Evolutionary conservation across 768 basidiomycete species (phyloP).

Genomic region (Sarcomyxa edulis): DNA sequence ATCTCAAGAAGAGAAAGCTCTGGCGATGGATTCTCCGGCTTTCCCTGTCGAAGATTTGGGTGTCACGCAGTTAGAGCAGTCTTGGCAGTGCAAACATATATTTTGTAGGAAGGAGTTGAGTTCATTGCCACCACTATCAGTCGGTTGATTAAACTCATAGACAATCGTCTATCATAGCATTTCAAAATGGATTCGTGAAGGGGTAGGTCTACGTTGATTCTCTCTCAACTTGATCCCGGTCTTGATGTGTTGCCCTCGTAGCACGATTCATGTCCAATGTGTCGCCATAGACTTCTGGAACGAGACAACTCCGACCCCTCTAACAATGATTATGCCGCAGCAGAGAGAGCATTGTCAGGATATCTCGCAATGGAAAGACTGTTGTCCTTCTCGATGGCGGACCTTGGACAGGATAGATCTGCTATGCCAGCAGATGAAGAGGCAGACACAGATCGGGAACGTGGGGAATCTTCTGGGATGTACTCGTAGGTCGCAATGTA

Average conservation of each 20-base stretch:
- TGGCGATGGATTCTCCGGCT: conserved; percentile 76
- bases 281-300: conserved; percentile 44
- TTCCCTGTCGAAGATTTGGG: conserved; percentile 65
- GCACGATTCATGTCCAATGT: conserved; percentile 65
- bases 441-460: conserved; percentile 15
- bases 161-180: conserved; percentile 41
- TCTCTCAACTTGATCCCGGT: conserved; percentile 7
- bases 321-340: background rate
- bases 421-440: too few relatives aligned
- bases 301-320: conserved; percentile 10
- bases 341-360: background rate
- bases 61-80: conserved; percentile 52
- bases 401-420: too few relatives aligned
- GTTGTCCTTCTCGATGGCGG: too few relatives aligned
- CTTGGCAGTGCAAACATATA: conserved; percentile 59
- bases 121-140: conserved; percentile 6
- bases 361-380: conserved; percentile 7
- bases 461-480: conserved; percentile 45
- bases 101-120: conserved; percentile 79
- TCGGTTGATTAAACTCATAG: conserved; percentile 6
- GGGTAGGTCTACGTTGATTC: conserved; percentile 32
- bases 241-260: conserved; percentile 15
- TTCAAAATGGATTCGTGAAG: conserved; percentile 54
- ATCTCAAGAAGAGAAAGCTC: conserved; percentile 69
- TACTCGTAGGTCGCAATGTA: too few relatives aligned